Base-by-base conservation (phyloP, 495 filamentous ascomycete genomes). In the Penicillium egyptiacum region DNA sequence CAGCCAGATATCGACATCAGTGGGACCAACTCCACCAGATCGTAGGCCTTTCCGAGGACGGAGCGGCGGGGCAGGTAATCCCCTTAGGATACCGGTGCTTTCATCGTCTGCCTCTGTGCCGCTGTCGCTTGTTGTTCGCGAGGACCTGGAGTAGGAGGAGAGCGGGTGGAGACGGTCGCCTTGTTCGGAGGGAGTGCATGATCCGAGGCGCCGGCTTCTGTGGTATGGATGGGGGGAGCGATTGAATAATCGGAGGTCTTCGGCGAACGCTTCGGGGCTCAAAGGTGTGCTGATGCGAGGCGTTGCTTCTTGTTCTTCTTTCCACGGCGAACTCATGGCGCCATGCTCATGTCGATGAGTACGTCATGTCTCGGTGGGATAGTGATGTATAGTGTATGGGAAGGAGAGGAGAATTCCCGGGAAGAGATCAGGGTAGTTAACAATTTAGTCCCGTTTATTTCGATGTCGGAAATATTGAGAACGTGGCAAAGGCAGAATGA, bases 101-200 rank as follows among this genome's bases (percentile, higher is more conserved):
- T 96, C 91, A 76, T 96, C 92, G 64, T 96, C 90, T 16, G 92
- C 90, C 64, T 97, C 91, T 11, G 91, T 95, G 45, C 92, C 91
- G 65, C 90, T 94, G 51, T 96, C 90, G 71, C 90, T 94, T 12
- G 82, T 80, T 7, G 84, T 81, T 5, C 80, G 77, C n/a, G 81
- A 79, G 44, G 70, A 67, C 56, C 64, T 57, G 54, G 66, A 56
- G 59, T 65, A 58, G 45, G 56, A 53, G 30, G 70, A 64, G 52
- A 49, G 50, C 42, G 59, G 62, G 31, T 58, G 65, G 33, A 59
- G 61, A 22, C 59, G 65, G 60, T 69, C 67, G 57, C 59, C 63
- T 50, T 61, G 50, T 48, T 67, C 68, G 55, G 66, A 67, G 52
- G 63, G 62, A 11, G 64, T 63, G 14, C 61, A 54, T 28, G 66